phyloP scores from a whole-genome alignment of 2,329 filamentous ascomycete species.

The Immersiporthe knoxdaviesiana region DNA sequence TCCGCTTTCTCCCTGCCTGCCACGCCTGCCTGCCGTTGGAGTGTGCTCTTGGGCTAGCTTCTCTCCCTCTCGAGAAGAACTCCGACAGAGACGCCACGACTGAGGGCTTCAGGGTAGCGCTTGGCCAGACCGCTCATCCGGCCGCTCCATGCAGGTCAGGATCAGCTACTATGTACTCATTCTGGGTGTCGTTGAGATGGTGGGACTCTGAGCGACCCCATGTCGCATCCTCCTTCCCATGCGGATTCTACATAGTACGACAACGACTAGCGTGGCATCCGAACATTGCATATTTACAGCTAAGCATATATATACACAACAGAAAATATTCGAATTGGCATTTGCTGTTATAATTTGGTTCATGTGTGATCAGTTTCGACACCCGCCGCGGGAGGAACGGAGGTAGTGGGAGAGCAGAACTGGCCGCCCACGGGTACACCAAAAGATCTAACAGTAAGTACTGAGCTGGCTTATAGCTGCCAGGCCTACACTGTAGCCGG shows the following conservation, averaged over 20 bases:
- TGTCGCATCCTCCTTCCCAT: slow-evolving; percentile 3
- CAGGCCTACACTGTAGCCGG: too few relatives aligned
- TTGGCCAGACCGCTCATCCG: slow-evolving; percentile 10
- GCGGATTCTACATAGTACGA: not conserved
- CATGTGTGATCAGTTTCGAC: too few relatives aligned
- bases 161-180: slow-evolving; percentile 3
- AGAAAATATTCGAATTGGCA: too few relatives aligned
- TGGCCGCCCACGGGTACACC: too few relatives aligned
- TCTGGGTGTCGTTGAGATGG: not conserved
- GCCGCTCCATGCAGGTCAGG: slow-evolving; percentile 10
- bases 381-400: too few relatives aligned
- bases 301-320: too few relatives aligned
- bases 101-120: not conserved
- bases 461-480: too few relatives aligned
- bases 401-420: too few relatives aligned
- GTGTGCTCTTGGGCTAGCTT: not conserved
- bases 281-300: not conserved
- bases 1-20: not conserved
- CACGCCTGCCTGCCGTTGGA: not conserved
- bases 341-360: too few relatives aligned
- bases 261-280: not conserved
- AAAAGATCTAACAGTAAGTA: too few relatives aligned
- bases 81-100: not conserved
- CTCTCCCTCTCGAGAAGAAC: not conserved
- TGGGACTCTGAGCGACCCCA: not conserved